Evolutionary conservation across 805 yeast genomes (phyloP).

Genomic region (Wickerhamiella lipophila): DNA sequence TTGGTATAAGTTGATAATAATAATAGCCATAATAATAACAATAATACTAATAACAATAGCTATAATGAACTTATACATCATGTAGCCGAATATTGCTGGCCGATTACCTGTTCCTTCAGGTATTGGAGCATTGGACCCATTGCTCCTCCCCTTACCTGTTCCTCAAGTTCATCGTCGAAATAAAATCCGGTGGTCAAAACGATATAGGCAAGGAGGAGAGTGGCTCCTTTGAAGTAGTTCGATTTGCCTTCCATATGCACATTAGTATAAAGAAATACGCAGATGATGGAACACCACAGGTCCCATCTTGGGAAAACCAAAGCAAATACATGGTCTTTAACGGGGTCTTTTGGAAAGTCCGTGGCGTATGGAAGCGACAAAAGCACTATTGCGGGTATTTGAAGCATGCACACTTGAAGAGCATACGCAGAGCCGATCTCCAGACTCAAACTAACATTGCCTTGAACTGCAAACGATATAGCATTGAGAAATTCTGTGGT

Average conservation of each 20-base stretch:
- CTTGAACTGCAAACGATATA: conserved; percentile 89
- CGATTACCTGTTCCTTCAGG: not conserved
- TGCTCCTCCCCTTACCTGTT: not conserved
- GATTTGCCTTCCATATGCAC: conserved; percentile 94
- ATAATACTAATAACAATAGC: too few relatives aligned
- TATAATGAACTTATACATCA: too few relatives aligned
- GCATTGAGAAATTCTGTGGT: conserved; percentile 96
- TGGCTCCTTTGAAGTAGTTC: conserved; percentile 90
- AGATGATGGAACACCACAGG: conserved; percentile 65
- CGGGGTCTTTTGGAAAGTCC: conserved; percentile 15
- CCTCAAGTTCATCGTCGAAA: conserved; percentile 33
- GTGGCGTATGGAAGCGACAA: conserved; percentile 41
- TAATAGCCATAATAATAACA: too few relatives aligned
- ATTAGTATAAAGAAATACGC: conserved; percentile 82
- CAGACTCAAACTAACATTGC: conserved; percentile 92
- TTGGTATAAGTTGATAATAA: too few relatives aligned
- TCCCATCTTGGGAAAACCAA: conserved; percentile 95
- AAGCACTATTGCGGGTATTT: conserved; percentile 79
- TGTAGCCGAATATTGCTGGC: not conserved
- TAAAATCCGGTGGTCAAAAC: conserved; percentile 74
- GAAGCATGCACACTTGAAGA: conserved; percentile 83
- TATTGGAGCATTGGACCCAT: not conserved
- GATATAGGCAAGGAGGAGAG: conserved; percentile 62
- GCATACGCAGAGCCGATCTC: conserved; percentile 98
- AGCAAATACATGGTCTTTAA: conserved; percentile 40